Evolutionary conservation across 352 stramenopile genomes (phyloP).

Genomic region (Phytophthora agathidicida): DNA sequence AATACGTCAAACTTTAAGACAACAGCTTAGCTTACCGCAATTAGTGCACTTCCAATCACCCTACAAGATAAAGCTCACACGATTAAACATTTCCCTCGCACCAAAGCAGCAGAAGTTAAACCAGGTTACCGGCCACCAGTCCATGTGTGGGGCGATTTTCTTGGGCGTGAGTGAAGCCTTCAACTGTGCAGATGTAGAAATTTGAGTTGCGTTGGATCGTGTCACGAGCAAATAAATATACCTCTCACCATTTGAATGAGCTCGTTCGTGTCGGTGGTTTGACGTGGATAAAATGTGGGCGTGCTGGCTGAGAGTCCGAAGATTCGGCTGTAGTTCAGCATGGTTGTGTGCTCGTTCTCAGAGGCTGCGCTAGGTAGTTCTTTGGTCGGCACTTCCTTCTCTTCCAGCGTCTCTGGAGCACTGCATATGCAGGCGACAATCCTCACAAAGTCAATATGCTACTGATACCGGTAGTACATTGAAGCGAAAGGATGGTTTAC

Average conservation of each 20-base stretch:
- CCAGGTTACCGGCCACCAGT: slow-evolving; percentile 73
- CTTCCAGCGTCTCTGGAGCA: slow-evolving; percentile 5
- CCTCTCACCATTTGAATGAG: slow-evolving; percentile 43
- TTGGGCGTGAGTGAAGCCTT: slow-evolving; percentile 37
- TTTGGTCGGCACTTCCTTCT: slow-evolving; percentile 1
- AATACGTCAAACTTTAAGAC: background rate
- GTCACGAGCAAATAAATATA: background rate
- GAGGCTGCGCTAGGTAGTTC: background rate
- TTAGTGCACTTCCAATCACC: slow-evolving; percentile 83
- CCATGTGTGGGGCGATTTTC: slow-evolving; percentile 72
- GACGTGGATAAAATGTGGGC: slow-evolving; percentile 46
- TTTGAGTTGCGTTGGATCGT: background rate
- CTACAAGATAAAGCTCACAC: slow-evolving; percentile 35
- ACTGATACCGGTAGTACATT: background rate
- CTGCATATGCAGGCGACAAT: slow-evolving; percentile 5
- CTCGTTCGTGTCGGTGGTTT: slow-evolving; percentile 32
- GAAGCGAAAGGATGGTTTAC: background rate
- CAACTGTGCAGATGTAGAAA: slow-evolving; percentile 35
- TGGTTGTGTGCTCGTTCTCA: slow-evolving; percentile 1
- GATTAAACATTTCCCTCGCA: slow-evolving; percentile 11
- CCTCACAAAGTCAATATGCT: slow-evolving; percentile 1
- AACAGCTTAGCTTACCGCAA: slow-evolving; percentile 47
- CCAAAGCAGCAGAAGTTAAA: slow-evolving; percentile 5
- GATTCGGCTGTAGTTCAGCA: slow-evolving; percentile 25
- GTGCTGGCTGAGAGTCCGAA: slow-evolving; percentile 46